Evolutionary conservation across 306 rosid species (phyloP).

Genomic region (Vachellia pachyceras): DNA sequence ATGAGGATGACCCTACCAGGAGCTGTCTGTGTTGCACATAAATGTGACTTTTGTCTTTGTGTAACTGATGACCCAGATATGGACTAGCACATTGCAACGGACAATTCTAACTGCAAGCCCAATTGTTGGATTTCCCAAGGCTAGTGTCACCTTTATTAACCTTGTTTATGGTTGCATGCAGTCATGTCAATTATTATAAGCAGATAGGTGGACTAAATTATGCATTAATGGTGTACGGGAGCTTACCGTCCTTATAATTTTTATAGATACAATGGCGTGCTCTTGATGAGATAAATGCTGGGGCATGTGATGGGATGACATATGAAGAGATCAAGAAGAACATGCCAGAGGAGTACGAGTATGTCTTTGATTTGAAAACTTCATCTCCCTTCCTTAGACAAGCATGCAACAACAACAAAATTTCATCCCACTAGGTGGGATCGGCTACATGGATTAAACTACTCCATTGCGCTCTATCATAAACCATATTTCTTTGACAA

Average conservation of each 20-base stretch:
- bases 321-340: conserved; percentile 90
- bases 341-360: conserved; percentile 97
- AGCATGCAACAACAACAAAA: too few species aligned
- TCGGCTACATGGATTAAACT: too few species aligned
- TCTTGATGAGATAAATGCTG: conserved; percentile 89
- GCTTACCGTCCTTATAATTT: conserved; percentile 26
- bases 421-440: too few species aligned
- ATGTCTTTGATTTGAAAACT: conserved; percentile 51
- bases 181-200: conserved; percentile 11
- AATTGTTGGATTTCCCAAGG: conserved; percentile 95
- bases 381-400: background rate
- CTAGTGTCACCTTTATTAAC: conserved; percentile 41
- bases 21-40: background rate
- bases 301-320: conserved; percentile 98
- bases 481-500: background rate
- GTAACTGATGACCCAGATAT: conserved; percentile 64
- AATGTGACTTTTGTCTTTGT: conserved; percentile 28
- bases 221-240: conserved; percentile 3
- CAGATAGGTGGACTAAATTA: conserved; percentile 23
- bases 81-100: conserved; percentile 99
- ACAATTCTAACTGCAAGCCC: conserved; percentile 90
- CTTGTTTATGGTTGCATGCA: background rate
- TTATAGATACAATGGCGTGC: conserved; percentile 97
- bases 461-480: too few species aligned
- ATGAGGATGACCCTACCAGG: background rate